Conservation (phyloP, 192 early-diverging fungal species). For the Funneliformis geosporum region DNA sequence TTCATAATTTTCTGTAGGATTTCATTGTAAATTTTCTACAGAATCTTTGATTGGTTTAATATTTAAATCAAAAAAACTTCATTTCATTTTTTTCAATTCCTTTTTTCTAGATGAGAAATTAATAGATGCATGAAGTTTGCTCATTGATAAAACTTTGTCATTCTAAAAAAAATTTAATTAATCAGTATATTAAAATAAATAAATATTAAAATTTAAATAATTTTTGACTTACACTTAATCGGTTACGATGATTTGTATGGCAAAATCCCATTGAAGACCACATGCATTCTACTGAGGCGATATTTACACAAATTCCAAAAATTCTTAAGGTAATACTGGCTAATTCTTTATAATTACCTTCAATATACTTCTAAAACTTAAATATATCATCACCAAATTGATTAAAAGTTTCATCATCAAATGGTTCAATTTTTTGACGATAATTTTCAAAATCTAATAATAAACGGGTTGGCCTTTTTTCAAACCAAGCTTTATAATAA, state of each 20-base stretch:
- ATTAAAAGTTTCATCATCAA: slow-evolving; percentile 5
- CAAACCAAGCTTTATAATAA: not conserved
- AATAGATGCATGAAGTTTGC: no score
- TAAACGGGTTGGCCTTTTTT: not conserved
- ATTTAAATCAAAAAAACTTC: no score
- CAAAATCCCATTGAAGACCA: slow-evolving; percentile 6
- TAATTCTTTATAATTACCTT: slow-evolving; percentile 15
- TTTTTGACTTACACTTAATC: slow-evolving; percentile 7
- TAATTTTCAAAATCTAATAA: slow-evolving; percentile 11
- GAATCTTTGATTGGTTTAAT: no score
- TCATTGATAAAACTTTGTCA: no score
- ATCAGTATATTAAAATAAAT: no score
- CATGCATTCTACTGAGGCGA: not conserved
- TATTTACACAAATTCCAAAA: slow-evolving; percentile 14
- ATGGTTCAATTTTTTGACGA: not conserved
- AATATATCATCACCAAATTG: slow-evolving; percentile 2
- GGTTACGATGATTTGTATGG: not conserved
- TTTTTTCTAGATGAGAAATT: no score
- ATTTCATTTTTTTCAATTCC: no score
- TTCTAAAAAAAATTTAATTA: no score
- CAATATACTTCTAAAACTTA: slow-evolving; percentile 4
- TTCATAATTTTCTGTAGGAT: no score
- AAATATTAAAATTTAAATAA: no score
- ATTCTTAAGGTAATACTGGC: not conserved
- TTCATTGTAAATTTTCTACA: no score